phyloP scores from a whole-genome alignment of 176 grass and related monocot species.

The Oryza nivara region DNA sequence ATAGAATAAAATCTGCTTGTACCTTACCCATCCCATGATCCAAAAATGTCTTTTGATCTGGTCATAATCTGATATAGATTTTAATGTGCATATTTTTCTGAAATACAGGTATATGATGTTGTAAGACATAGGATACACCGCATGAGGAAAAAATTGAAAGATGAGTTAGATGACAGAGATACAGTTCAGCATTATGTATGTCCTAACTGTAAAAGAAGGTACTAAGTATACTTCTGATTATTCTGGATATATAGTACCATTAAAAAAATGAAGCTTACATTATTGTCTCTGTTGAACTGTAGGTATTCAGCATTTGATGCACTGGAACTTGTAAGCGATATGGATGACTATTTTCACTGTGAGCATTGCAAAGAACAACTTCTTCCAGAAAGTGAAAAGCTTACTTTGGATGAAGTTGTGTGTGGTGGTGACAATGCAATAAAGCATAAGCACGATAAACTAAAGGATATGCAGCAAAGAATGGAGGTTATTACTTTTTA shows the following conservation, averaged over 20 bases:
- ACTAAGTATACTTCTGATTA: background rate
- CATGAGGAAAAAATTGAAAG: constrained; percentile 71
- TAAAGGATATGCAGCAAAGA: background rate
- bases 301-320: constrained; percentile 12
- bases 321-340: background rate
- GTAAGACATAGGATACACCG: constrained; percentile 62
- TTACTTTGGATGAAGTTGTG: background rate
- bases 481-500: background rate
- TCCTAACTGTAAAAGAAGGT: constrained; percentile 40
- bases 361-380: background rate
- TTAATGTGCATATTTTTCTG: too few species aligned
- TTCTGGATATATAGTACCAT: too few species aligned
- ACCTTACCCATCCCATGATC: too few species aligned
- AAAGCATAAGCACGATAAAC: background rate
- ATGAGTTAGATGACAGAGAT: constrained; percentile 69
- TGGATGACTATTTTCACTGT: background rate
- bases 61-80: too few species aligned
- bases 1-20: too few species aligned
- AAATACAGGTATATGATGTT: constrained; percentile 35
- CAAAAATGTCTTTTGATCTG: too few species aligned
- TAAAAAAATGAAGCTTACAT: too few species aligned
- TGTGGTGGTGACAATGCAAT: background rate
- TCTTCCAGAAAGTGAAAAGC: background rate
- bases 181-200: constrained; percentile 65
- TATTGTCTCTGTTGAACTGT: too few species aligned